Evolutionary conservation across 2,329 filamentous ascomycete species (phyloP), one percentile per base, ranked within the genome.

Genomic region (Alternaria triticimaculans): DNA sequence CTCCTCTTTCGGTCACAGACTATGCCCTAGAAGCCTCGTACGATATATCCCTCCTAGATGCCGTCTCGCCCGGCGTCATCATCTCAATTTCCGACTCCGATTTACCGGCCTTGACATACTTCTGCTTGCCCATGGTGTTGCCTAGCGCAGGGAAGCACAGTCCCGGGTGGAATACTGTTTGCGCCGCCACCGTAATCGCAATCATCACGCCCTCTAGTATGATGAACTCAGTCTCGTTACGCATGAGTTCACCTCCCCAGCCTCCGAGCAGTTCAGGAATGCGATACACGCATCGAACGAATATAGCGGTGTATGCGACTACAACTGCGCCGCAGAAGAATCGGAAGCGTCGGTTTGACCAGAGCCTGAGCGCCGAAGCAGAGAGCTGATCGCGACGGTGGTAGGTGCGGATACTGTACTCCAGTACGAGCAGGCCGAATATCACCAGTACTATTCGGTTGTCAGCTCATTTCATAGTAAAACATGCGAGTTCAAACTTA

Each of bases 161-260:
- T 5, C 74, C 74, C 0, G 85, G 85, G 67, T 87, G 84, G 30
- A 84, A 79, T 0, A 76, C 66, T 1, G 83, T 86, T 67, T 85
- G 69, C 4, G 73, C 74, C 15, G 82, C 58, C 15, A 78, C 76
- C 0, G 84, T 81, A 33, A 85, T 71, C 2, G 75, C 75, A 58
- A 87, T 83, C 83, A 86, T 86, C 7, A 80, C 78, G 4, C 84
- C 84, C 62, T 87, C 85, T 5, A 87, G 71, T 8, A 82, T 75
- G 73, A 86, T 82, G 65, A 86, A 85, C n/a, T 80, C 76, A 5
- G 72, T 60, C 66, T 86, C 79, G 28, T 83, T 70, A 60, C 83
- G 82, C 73, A 84, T 84, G 33, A 85, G 60, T 10, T 73, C 54
- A 58, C 80, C 78, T 18, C 72, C 67, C 75, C 83, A 85, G 11